Evolutionary conservation across 2,329 filamentous ascomycete genomes (phyloP).

Genomic region (Didymella exigua): DNA sequence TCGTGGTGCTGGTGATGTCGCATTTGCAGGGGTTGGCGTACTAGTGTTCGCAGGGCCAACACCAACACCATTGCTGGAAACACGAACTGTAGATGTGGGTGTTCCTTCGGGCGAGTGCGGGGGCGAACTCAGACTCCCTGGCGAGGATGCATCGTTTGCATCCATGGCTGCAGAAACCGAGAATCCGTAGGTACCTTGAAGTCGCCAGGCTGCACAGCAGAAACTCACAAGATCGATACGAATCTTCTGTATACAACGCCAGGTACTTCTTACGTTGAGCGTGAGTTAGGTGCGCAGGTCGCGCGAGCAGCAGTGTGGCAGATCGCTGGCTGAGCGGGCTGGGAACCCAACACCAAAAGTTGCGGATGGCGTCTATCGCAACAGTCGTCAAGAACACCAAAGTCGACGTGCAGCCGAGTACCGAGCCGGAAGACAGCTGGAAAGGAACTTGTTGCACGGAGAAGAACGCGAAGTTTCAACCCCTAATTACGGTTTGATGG

Average conservation of each 20-base stretch:
- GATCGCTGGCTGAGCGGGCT: slow-evolving; percentile 24
- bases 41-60: slow-evolving; percentile 35
- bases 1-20: slow-evolving; percentile 38
- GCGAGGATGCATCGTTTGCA: slow-evolving; percentile 42
- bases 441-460: slow-evolving; percentile 33
- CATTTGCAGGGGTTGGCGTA: slow-evolving; percentile 40
- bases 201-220: slow-evolving; percentile 1
- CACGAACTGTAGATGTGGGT: slow-evolving; percentile 41
- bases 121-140: slow-evolving; percentile 45
- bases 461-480: slow-evolving; percentile 36
- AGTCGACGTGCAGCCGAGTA: slow-evolving; percentile 33
- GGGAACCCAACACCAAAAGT: slow-evolving; percentile 45
- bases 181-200: slow-evolving; percentile 5
- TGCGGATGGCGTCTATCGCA: slow-evolving; percentile 32
- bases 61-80: slow-evolving; percentile 36
- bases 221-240: neutral
- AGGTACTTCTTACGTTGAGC: slow-evolving; percentile 2
- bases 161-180: slow-evolving; percentile 39
- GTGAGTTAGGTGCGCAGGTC: slow-evolving; percentile 6
- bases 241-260: neutral
- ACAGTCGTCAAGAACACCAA: slow-evolving; percentile 43
- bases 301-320: slow-evolving; percentile 13
- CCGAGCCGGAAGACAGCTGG: slow-evolving; percentile 23
- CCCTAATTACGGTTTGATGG: slow-evolving; percentile 38
- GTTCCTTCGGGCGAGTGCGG: slow-evolving; percentile 47